Conservation (phyloP, 148 eudicot genomes). For the Rhododendron molle region DNA sequence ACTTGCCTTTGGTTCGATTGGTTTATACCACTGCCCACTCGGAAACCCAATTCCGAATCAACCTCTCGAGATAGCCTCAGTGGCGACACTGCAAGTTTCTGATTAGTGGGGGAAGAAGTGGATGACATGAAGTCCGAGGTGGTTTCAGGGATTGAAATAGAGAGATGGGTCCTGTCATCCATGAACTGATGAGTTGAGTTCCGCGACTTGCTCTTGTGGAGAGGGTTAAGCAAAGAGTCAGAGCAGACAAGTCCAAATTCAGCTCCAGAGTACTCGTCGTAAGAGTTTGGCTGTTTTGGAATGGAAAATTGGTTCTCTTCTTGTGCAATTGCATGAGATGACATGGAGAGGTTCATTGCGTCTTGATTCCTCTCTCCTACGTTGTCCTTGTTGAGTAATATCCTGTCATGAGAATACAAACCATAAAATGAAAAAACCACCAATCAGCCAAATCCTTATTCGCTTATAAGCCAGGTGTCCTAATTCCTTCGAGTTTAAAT, state of each 20-base stretch:
- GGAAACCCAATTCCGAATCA: constrained; percentile 35
- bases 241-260: constrained; percentile 40
- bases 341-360: constrained; percentile 26
- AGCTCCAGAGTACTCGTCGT: constrained; percentile 13
- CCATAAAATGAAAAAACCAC: background rate
- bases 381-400: constrained; percentile 21
- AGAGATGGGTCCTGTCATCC: constrained; percentile 52
- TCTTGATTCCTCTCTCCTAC: constrained; percentile 19
- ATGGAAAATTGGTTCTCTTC: constrained; percentile 22
- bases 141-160: constrained; percentile 43
- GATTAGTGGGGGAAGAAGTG: constrained; percentile 43
- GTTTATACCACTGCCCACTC: constrained; percentile 19
- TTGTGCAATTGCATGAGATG: constrained; percentile 19
- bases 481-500: background rate
- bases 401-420: constrained; percentile 16
- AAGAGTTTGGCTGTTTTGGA: constrained; percentile 20
- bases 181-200: constrained; percentile 37
- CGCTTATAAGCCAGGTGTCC: background rate
- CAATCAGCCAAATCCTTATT: background rate
- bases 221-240: constrained; percentile 42
- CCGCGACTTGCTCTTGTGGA: constrained; percentile 23
- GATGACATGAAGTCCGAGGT: constrained; percentile 56
- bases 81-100: constrained; percentile 37
- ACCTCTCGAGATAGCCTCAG: constrained; percentile 36
- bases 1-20: constrained; percentile 22